Base-by-base conservation (phyloP, 495 filamentous ascomycete genomes). In the Aspergillus incahuasiensis region DNA sequence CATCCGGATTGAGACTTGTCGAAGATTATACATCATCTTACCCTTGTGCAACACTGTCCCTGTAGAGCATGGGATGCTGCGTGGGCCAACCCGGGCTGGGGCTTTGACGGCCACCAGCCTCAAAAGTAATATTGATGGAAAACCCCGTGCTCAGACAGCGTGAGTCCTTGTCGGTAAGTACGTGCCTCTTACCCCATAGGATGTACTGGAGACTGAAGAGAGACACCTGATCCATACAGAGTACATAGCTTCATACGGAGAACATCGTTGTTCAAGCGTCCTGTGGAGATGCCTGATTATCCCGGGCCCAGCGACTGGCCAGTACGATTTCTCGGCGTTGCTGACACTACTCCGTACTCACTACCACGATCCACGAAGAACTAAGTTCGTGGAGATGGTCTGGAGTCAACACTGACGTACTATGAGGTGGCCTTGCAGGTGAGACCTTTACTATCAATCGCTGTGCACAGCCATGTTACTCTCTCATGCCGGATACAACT, bases 351-450 rank as follows among this genome's bases (percentile, higher is more conserved):
- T n/a, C n/a, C n/a, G n/a, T n/a, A n/a, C n/a, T n/a, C n/a, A n/a
- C n/a, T 58, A 60, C 56, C 39, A 35, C 25, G 25, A 35, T 40
- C 15, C n/a, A 18, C 38, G 43, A 58, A 15, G 47, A 52, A 54
- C 55, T 60, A 55, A 53, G 40, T 56, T 30, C 22, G 52, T 39
- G 51, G 48, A 58, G 57, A 60, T 42, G 48, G 57, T 56, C 56
- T 54, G 54, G 48, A 54, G 50, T 56, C 58, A 52, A 54, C 41
- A 56, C 53, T 64, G 62, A 64, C 62, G 62, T 64, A 64, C 56
- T 51, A 54, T 61, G 58, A 64, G 62, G 53, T 49, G 58, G 58
- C 58, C 62, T 64, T 64, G 58, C 62, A 64, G 58, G 40, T 55
- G 40, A 57, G 55, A 11, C 25, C 54, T 48, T 54, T 16, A 54